These are phyloP conservation scores for Geoglossum glabrum DNA, from an alignment of 495 filamentous ascomycete species.

Conservation along the genomic window DNA sequence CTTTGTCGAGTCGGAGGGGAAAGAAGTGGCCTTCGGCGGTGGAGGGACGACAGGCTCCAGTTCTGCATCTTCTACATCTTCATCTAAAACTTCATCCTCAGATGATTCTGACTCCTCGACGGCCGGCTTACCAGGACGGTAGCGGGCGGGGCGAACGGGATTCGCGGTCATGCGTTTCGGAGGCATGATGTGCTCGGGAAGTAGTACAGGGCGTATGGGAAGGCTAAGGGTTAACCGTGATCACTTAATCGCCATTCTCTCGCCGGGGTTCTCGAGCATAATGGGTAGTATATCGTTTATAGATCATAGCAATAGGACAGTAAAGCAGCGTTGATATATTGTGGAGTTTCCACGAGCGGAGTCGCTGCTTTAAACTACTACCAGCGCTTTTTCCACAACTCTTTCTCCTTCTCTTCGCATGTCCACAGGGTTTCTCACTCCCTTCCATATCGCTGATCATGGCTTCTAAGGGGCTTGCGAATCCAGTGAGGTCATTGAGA, in stretches of 20 bases:
- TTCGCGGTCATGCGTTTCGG: slow-evolving; percentile 91
- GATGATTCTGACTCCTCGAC: slow-evolving; percentile 45
- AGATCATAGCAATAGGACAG: not conserved
- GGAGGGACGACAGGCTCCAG: slow-evolving; percentile 25
- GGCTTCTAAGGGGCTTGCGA: slow-evolving; percentile 1
- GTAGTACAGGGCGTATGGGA: too few relatives aligned
- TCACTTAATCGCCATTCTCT: too few relatives aligned
- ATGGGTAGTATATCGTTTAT: not conserved
- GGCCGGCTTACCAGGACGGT: slow-evolving; percentile 67
- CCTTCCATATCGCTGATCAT: not conserved
- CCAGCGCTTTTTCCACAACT: not conserved
- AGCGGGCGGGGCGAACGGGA: slow-evolving; percentile 58
- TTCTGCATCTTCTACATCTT: slow-evolving; percentile 24
- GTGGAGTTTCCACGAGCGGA: too few relatives aligned
- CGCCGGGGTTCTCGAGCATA: not conserved
- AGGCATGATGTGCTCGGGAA: slow-evolving; percentile 46
- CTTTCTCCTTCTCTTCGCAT: not conserved
- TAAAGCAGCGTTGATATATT: too few relatives aligned
- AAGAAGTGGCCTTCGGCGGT: slow-evolving; percentile 36
- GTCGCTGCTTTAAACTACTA: not conserved
- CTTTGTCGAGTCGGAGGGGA: slow-evolving; percentile 26
- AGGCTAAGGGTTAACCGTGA: too few relatives aligned
- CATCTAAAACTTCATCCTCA: slow-evolving; percentile 34
- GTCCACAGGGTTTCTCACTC: not conserved
- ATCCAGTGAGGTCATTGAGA: not conserved